phyloP scores from a whole-genome alignment of 225 moss, liverwort and hornwort species.

The Ulota crispa region DNA sequence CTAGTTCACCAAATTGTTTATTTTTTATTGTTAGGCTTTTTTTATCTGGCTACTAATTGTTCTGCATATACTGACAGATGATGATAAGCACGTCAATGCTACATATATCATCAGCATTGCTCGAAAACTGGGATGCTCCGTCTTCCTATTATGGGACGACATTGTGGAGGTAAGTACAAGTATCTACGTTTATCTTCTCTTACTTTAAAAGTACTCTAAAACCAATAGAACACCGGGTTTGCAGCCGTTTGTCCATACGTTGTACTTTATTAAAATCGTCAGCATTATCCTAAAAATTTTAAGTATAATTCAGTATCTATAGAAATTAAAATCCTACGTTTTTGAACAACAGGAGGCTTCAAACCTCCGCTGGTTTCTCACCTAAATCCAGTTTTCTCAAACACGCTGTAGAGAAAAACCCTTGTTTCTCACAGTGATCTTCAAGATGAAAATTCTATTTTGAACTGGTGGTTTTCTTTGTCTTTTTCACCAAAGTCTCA shows the following conservation, averaged over 20 bases:
- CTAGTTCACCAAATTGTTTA: neutral
- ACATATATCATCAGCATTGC: constrained; percentile 96
- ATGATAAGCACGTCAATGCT: constrained; percentile 89
- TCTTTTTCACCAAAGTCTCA: too few species aligned
- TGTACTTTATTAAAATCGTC: neutral
- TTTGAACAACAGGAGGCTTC: too few species aligned
- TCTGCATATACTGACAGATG: constrained; percentile 53
- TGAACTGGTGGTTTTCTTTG: too few species aligned
- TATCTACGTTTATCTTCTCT: neutral
- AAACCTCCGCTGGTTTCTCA: too few species aligned
- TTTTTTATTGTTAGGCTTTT: neutral
- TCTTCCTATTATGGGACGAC: constrained; percentile 95
- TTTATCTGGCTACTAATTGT: neutral
- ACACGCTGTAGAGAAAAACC: too few species aligned
- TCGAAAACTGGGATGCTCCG: constrained; percentile 91
- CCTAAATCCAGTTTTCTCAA: too few species aligned
- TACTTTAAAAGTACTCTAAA: neutral
- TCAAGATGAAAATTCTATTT: too few species aligned
- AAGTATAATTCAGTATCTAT: neutral
- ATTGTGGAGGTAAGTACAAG: constrained; percentile 80
- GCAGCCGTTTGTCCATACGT: neutral
- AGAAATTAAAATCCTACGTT: too few species aligned
- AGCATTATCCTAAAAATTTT: neutral
- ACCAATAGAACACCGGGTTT: neutral
- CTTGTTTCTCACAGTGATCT: too few species aligned